Conservation (phyloP, 306 rosid species). For the barrel medic (Medicago truncatula) region MtrunA17r5.0-ANR NC_053045.1:43145001-43145500, state of each 20-base stretch:
- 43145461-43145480: constrained; percentile 33
- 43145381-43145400: constrained; percentile 39
- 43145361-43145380: constrained; percentile 69
- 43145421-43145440: constrained; percentile 45
- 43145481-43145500: constrained; percentile 20
- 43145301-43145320: constrained; percentile 49
- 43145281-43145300: constrained; percentile 39
- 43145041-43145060: constrained; percentile 93
- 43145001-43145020: constrained; percentile 98
- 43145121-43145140: constrained; percentile 47
- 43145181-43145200: constrained; percentile 24
- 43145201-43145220: constrained; percentile 30
- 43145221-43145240: constrained; percentile 67
- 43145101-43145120: constrained; percentile 44
- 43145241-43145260: constrained; percentile 49
- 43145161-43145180: constrained; percentile 16
- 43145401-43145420: constrained; percentile 57
- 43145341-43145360: constrained; percentile 51
- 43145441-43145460: constrained; percentile 56
- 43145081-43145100: constrained; percentile 34
- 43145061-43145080: constrained; percentile 62
- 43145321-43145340: constrained; percentile 45
- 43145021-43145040: constrained; percentile 94
- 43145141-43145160: constrained; percentile 54
- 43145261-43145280: constrained; percentile 56